Base-by-base conservation (phyloP, 257 asterid genomes). In the Nicotiana tomentosiformis region DNA sequence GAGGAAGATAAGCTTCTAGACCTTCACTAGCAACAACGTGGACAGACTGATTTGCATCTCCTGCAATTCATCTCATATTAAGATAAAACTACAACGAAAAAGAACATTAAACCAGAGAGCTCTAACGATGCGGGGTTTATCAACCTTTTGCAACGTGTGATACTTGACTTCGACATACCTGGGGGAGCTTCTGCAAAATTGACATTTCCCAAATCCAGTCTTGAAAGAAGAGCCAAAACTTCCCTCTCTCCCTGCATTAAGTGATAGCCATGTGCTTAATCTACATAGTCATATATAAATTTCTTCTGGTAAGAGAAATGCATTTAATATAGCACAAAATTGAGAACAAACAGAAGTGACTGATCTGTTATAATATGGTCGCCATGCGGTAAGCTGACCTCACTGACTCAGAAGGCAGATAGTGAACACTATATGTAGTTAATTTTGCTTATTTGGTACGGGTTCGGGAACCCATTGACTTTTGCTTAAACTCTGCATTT, bases 1-100 rank as follows among this genome's bases (percentile, higher is more conserved):
- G 98, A 20, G 99, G 99, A 87, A 96, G 98, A 86, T 96, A 94
- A 43, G 98, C 98, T 89, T 94, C 99, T 84, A 96, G 87, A 74
- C 98, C 98, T 87, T 96, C 99, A 84, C 98, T 86, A 7, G 95
- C 99, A 84, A 96, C 95, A 23, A 94, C 90, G 87, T 96, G 99
- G 84, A 94, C 92, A 32, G 96, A 96, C 84, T 88, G 92, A 86
- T 90, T 88, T 60, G 95, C 99, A 66, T 93, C 93, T 78, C 95
- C 98, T 94, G 95, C 30, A 88, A 65, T 87, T 83, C 87, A 65
- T 86, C 82, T 78, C 78, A 69, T 58, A 61, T 87, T 77, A 83
- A 66, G 70, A 26, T 84, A 78, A 77, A 43, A 78, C 77, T 23
- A n/a, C 66, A 46, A 30, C 20, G 67, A 66, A 51, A 81, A 49